Evolutionary conservation across 768 basidiomycete genomes (phyloP).

Genomic region (Tricholoma flavovirens): DNA sequence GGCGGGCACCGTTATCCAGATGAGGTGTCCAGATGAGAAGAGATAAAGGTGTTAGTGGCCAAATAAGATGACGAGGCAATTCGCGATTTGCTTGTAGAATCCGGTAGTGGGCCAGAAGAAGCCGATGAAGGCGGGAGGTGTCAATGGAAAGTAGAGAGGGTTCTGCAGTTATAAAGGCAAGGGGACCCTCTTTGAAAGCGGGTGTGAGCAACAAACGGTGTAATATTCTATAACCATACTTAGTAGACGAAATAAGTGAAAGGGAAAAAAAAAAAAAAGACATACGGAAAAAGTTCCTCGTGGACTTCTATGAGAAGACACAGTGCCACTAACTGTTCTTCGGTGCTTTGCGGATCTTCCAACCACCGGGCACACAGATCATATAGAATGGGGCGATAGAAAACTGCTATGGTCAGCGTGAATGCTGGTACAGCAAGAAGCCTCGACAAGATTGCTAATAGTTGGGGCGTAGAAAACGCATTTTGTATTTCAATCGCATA

Average conservation of each 20-base stretch:
- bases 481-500: slow-evolving; percentile 32
- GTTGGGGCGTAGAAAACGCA: slow-evolving; percentile 31
- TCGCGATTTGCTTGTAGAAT: slow-evolving; percentile 69
- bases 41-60: slow-evolving; percentile 56
- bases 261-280: slow-evolving; percentile 13
- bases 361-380: slow-evolving; percentile 85
- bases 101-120: slow-evolving; percentile 78
- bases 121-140: slow-evolving; percentile 48
- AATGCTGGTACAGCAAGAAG: slow-evolving; percentile 57
- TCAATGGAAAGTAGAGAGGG: slow-evolving; percentile 31
- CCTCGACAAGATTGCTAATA: slow-evolving; percentile 53
- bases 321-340: slow-evolving; percentile 54
- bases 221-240: slow-evolving; percentile 41
- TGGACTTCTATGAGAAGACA: slow-evolving; percentile 61
- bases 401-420: slow-evolving; percentile 53
- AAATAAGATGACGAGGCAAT: slow-evolving; percentile 55
- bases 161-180: slow-evolving; percentile 38
- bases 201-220: slow-evolving; percentile 42
- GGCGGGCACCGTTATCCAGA: slow-evolving; percentile 55
- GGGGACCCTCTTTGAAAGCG: slow-evolving; percentile 44
- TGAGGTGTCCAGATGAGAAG: slow-evolving; percentile 36
- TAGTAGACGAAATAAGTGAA: slow-evolving; percentile 10
- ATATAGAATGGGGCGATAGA: slow-evolving; percentile 72
- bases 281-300: slow-evolving; percentile 69
- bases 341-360: slow-evolving; percentile 40